These are phyloP conservation scores for Shiraia sp. DNA, from an alignment of 2,329 filamentous ascomycete genomes.

Conservation along the genomic window DNA sequence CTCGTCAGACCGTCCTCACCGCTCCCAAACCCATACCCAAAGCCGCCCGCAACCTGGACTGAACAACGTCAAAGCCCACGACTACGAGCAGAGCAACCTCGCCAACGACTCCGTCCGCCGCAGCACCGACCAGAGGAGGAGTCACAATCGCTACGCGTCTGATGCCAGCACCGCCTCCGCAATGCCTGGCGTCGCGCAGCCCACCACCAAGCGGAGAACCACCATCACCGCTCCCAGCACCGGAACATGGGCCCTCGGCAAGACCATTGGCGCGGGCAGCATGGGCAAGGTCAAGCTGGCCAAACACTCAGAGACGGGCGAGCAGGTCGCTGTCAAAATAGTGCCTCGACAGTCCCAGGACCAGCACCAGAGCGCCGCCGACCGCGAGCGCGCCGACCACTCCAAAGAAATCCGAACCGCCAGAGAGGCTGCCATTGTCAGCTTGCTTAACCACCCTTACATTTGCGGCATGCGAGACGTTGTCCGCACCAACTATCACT, in stretches of 20 bases:
- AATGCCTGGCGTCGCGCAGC: constrained; percentile 34
- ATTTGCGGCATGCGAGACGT: constrained; percentile 96
- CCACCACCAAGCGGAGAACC: constrained; percentile 60
- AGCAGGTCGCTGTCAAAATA: constrained; percentile 98
- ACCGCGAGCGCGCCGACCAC: constrained; percentile 89
- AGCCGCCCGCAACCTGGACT: constrained; percentile 52
- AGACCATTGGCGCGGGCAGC: constrained; percentile 95
- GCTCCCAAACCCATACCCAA: constrained; percentile 35
- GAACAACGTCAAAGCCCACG: constrained; percentile 63
- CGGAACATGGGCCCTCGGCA: constrained; percentile 92
- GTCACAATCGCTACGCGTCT: constrained; percentile 51
- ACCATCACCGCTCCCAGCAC: constrained; percentile 82
- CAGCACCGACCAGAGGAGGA: constrained; percentile 55
- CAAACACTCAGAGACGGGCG: constrained; percentile 83
- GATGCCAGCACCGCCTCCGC: constrained; percentile 46
- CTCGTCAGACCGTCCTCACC: constrained; percentile 37
- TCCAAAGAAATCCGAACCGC: constrained; percentile 96
- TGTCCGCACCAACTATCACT: constrained; percentile 94
- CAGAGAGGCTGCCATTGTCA: constrained; percentile 94
- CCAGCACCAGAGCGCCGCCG: constrained; percentile 71
- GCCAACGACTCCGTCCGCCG: constrained; percentile 60
- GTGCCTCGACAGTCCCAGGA: constrained; percentile 88
- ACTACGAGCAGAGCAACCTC: constrained; percentile 74
- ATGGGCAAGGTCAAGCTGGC: constrained; percentile 99
- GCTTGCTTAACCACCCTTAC: constrained; percentile 89